phyloP scores from a whole-genome alignment of 768 basidiomycete genomes.

The Boletus rubroflammeus region DNA sequence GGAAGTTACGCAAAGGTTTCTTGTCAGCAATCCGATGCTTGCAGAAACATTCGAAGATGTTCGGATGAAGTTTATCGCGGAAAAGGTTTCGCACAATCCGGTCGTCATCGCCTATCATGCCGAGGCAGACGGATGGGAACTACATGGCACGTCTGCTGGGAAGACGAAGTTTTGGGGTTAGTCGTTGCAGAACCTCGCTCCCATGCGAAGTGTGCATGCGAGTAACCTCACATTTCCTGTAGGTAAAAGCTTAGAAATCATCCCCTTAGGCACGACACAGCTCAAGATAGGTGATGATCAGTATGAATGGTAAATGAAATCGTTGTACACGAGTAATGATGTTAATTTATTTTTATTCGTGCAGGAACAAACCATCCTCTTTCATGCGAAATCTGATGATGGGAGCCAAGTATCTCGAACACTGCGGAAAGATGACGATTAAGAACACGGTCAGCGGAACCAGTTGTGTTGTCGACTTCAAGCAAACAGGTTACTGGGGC shows the following conservation, averaged over 20 bases:
- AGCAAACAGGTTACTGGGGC: conserved; percentile 82
- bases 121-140: conserved; percentile 72
- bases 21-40: conserved; percentile 77
- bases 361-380: conserved; percentile 81
- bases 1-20: conserved; percentile 7
- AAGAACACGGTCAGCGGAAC: conserved; percentile 54
- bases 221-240: conserved; percentile 16
- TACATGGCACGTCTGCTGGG: conserved; percentile 72
- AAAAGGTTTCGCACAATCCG: conserved; percentile 85
- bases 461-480: conserved; percentile 77
- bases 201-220: conserved; percentile 8
- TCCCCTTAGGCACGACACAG: conserved; percentile 69
- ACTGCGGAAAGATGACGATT: conserved; percentile 74
- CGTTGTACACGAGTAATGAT: background rate
- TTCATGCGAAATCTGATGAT: conserved; percentile 89
- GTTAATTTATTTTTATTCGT: background rate
- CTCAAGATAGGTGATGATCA: conserved; percentile 63
- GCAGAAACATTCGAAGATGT: conserved; percentile 84
- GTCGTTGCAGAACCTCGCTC: conserved; percentile 26
- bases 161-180: conserved; percentile 90
- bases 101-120: conserved; percentile 85
- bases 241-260: conserved; percentile 90
- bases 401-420: conserved; percentile 88
- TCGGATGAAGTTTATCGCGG: conserved; percentile 78
- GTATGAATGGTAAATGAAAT: conserved; percentile 60